A percentile compares a stretch with the other conserved stretches of the same genome.
Conservation (phyloP, 2,329 filamentous ascomycete species). For the Penicillium fuscoglaucum region DNA sequence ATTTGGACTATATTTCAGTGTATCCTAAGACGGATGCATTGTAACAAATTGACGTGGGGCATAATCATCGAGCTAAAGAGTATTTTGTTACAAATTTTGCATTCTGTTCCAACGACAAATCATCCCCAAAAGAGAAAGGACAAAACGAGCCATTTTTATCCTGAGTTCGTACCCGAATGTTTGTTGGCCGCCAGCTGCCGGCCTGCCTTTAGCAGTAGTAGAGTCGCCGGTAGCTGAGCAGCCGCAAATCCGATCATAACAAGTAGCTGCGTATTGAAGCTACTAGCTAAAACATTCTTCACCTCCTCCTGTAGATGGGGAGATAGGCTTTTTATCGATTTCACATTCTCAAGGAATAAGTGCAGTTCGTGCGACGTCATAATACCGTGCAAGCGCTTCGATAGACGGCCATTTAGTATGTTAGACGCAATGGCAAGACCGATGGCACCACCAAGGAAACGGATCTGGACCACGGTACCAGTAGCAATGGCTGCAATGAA, state of each 20-base stretch:
- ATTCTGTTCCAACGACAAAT: background rate
- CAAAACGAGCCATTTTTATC: background rate
- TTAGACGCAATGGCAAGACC: slow-evolving; percentile 30
- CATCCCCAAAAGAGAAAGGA: background rate
- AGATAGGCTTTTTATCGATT: slow-evolving; percentile 12
- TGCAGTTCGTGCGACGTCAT: slow-evolving; percentile 21
- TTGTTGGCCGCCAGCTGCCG: slow-evolving; percentile 18
- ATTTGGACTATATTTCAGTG: too few species aligned
- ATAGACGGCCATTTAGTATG: slow-evolving; percentile 26
- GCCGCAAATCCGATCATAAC: slow-evolving; percentile 31
- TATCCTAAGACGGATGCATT: background rate
- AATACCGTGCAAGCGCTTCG: slow-evolving; percentile 17
- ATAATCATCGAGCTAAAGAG: background rate
- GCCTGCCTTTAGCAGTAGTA: slow-evolving; percentile 23
- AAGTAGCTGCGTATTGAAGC: slow-evolving; percentile 24
- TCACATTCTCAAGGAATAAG: slow-evolving; percentile 24
- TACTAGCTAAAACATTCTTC: slow-evolving; percentile 21
- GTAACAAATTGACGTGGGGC: background rate
- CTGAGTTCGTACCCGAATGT: background rate
- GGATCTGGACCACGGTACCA: slow-evolving; percentile 27
- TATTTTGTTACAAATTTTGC: background rate
- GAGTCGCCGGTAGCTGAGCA: slow-evolving; percentile 21
- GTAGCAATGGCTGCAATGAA: slow-evolving; percentile 26
- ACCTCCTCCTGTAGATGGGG: slow-evolving; percentile 15
- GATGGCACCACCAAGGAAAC: slow-evolving; percentile 31